A percentile compares a stretch with the other conserved stretches of the same genome.
Conservation (phyloP, 495 filamentous ascomycete genomes). For the Aspergillus baeticus region DNA sequence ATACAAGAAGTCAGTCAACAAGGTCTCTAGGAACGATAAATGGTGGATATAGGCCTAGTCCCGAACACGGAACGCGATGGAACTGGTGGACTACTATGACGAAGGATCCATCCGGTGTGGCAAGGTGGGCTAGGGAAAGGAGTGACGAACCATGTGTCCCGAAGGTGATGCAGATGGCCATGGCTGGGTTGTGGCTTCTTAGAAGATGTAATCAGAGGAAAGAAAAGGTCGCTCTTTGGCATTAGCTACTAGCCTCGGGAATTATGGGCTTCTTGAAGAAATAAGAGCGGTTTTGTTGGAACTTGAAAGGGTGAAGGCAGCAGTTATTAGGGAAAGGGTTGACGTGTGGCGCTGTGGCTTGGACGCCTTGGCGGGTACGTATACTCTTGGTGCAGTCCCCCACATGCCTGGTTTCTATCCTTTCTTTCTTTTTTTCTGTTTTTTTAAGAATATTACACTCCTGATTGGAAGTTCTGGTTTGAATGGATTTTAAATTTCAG, state of each 20-base stretch:
- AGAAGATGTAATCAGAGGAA: not conserved
- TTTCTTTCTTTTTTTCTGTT: not conserved
- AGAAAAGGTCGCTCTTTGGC: too few relatives aligned
- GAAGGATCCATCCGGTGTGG: not conserved
- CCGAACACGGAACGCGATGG: not conserved
- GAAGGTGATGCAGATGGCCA: conserved; percentile 58
- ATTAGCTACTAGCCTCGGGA: not conserved
- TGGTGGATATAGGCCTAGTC: conserved; percentile 6
- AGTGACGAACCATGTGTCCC: conserved; percentile 48
- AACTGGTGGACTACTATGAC: conserved; percentile 10
- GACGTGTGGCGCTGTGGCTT: conserved; percentile 31
- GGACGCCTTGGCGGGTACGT: conserved; percentile 18
- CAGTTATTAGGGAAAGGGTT: conserved; percentile 11
- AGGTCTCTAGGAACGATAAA: not conserved
- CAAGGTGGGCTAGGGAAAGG: conserved; percentile 6
- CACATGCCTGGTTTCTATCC: not conserved
- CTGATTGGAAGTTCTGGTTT: not conserved
- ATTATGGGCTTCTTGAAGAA: not conserved
- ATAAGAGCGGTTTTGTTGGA: conserved; percentile 17
- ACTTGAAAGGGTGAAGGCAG: conserved; percentile 17
- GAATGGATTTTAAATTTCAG: too few relatives aligned
- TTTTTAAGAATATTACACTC: not conserved
- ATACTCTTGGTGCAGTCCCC: not conserved
- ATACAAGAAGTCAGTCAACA: not conserved
- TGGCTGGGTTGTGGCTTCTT: conserved; percentile 16